Evolutionary conservation across 2,329 filamentous ascomycete species (phyloP), one percentile per base, ranked within the genome.

Genomic region (Pestalotiopsis sp.): DNA sequence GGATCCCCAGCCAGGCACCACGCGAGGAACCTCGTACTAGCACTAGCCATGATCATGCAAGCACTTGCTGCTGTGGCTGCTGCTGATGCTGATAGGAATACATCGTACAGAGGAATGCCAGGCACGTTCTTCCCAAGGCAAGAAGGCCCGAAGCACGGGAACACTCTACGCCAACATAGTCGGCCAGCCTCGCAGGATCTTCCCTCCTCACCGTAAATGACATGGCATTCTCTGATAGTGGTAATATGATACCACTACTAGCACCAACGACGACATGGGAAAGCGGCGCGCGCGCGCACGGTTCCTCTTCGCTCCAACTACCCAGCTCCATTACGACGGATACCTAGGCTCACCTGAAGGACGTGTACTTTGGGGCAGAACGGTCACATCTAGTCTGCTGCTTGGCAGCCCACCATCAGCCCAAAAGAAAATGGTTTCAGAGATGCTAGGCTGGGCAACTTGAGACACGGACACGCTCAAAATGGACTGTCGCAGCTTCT

Each of bases 401-500:
- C 61, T 64, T 64, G 61, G 61, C 61, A 64, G 38, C 61, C 61
- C n/a, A 17, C 61, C 61, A 45, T 64, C 38, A 64, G 25, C 38
- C n/a, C 59, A 59, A 27, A 27, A 23, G 31, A 23, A 12, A 17
- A 62, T 64, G n/a, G 59, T 45, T 57, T 39, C 66, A 39, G 25
- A 39, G 45, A 20, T 25, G 60, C 59, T 67, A 62, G 39, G 17
- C 57, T 56, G 52, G 59, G 65, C 52, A 39, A 66, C 65, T 45
- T 66, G 65, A 66, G 52, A 66, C 65, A 66, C 38, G 64, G 36
- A 36, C 52, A 31, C 36, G 31, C 59, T 39, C 59, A 62, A 39
- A 62, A 62, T 62, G 59, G 59, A 38, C 25, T 58, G 66, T 63
- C 66, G 36, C 66, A 67, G 31, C n/a, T 67, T 67, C 31, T 67